These are phyloP conservation scores for Sporothrix globosa DNA, from an alignment of 2,329 filamentous ascomycete genomes.

Conservation along the genomic window DNA sequence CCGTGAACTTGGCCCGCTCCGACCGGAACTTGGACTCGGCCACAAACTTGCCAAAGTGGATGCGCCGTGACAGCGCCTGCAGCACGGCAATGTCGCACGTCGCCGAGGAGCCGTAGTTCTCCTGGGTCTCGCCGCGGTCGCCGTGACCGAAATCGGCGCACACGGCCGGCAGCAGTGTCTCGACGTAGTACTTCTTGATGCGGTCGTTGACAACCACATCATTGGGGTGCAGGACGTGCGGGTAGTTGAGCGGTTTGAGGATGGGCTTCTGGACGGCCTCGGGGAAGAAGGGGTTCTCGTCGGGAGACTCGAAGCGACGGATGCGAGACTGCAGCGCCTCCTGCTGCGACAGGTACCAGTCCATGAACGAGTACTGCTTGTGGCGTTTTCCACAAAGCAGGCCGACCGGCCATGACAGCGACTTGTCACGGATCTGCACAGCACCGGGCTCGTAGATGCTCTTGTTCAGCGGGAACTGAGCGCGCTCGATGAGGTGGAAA, in stretches of 20 bases:
- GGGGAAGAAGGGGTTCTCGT: slow-evolving; percentile 98
- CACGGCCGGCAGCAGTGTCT: slow-evolving; percentile 78
- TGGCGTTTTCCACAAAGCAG: neutral
- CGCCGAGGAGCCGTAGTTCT: slow-evolving; percentile 93
- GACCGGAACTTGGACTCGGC: slow-evolving; percentile 92
- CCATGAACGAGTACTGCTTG: slow-evolving; percentile 74
- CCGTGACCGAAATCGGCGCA: slow-evolving; percentile 76
- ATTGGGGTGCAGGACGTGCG: slow-evolving; percentile 83
- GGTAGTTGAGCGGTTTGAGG: slow-evolving; percentile 86
- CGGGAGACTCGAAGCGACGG: slow-evolving; percentile 90
- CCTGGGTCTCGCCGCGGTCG: slow-evolving; percentile 81
- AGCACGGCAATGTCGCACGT: slow-evolving; percentile 89
- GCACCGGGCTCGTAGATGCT: slow-evolving; percentile 83
- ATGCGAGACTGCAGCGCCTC: slow-evolving; percentile 91
- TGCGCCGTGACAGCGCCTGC: slow-evolving; percentile 84
- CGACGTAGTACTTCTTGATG: slow-evolving; percentile 83
- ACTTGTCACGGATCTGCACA: slow-evolving; percentile 70
- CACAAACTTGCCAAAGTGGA: slow-evolving; percentile 98
- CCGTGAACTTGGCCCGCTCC: slow-evolving; percentile 78
- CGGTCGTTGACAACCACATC: slow-evolving; percentile 85
- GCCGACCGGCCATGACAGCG: slow-evolving; percentile 15
- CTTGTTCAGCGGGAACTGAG: slow-evolving; percentile 92
- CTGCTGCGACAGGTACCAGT: slow-evolving; percentile 90
- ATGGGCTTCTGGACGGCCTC: slow-evolving; percentile 77
- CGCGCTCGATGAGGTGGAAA: slow-evolving; percentile 93